Base-by-base conservation (phyloP, 2,329 filamentous ascomycete genomes). In the Colletotrichum ledebouriae region DNA sequence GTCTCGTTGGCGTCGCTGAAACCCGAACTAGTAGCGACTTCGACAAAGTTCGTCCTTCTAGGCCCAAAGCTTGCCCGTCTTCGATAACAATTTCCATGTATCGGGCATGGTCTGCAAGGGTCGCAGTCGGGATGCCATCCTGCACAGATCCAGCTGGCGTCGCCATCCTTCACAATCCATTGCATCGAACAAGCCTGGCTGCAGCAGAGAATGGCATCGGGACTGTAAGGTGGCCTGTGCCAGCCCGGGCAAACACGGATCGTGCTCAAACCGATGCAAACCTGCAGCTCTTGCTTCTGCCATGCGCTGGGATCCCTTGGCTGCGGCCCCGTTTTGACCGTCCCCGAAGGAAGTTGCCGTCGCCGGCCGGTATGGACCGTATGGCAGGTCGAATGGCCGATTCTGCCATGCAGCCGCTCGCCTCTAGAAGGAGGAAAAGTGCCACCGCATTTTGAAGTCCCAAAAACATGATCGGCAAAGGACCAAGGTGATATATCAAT, bases 231-330 rank as follows among this genome's bases (percentile, higher is more conserved):
- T 59, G 52, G 59, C 39, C 60, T 64, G 60, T 60, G 64, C 53
- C 29, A 59, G 60, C 60, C 50, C 39, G 44, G 61, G 34, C 39
- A 67, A 53, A 67, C 60, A 67, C 64, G 46, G 53, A 59, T 64
- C 64, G 22, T 46, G 63, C 50, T 59, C 59, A 63, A 57, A 57
- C 42, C 52, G 63, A 67, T 29, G 37, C 63, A 52, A 44, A 41
- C 46, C 22, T 44, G 64, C 53, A 56, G 64, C 47, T 20, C 37
- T 47, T 29, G 37, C 29, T 59, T 53, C 52, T 67, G 44, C 17
- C 34, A 42, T 34, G 12, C 22, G 11, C 53, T 29, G 47, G 53
- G 53, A 12, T 59, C 47, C 47, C 60, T 57, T 29, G 55, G 47
- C 47, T 29, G 39, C 39, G 25, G 47, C 56, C 56, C 47, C 29